Conservation (phyloP, 2,329 filamentous ascomycete genomes). For the Xylariaceae sp. region DNA sequence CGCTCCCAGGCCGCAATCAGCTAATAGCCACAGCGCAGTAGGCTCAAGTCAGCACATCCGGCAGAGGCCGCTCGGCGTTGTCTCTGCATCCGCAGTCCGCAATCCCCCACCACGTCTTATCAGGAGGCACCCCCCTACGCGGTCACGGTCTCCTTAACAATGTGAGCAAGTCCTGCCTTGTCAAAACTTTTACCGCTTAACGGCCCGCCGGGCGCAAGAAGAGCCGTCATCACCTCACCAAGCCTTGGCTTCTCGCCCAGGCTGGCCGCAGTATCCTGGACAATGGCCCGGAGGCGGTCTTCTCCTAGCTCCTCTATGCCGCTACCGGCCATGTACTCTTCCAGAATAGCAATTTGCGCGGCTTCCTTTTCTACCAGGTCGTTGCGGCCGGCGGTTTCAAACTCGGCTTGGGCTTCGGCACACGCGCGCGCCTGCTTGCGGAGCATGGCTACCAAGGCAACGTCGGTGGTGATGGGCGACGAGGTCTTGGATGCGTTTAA, state of each 20-base stretch:
- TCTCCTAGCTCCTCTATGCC: slow-evolving; percentile 55
- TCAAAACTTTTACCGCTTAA: slow-evolving; percentile 63
- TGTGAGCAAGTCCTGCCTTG: slow-evolving; percentile 54
- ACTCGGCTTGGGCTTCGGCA: slow-evolving; percentile 59
- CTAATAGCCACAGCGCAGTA: background rate
- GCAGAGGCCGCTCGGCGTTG: background rate
- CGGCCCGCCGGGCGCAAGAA: slow-evolving; percentile 47
- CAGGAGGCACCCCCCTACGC: background rate
- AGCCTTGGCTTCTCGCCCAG: slow-evolving; percentile 47
- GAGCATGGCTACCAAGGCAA: slow-evolving; percentile 63
- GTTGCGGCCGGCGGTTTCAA: slow-evolving; percentile 56
- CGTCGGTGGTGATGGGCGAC: slow-evolving; percentile 65
- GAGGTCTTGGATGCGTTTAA: slow-evolving; percentile 72
- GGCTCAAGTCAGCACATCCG: background rate
- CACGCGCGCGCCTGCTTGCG: slow-evolving; percentile 57
- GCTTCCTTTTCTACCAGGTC: slow-evolving; percentile 70
- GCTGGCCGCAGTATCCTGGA: slow-evolving; percentile 49
- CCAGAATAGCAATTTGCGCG: slow-evolving; percentile 59
- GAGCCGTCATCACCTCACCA: slow-evolving; percentile 60
- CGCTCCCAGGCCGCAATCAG: background rate
- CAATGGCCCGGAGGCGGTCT: slow-evolving; percentile 53
- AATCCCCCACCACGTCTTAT: background rate
- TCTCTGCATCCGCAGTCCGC: background rate
- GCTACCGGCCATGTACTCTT: slow-evolving; percentile 59
- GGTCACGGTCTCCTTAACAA: slow-evolving; percentile 52